These are phyloP conservation scores for Neotropicomus parvogracilis DNA, from an alignment of 1,284 basidiomycete genomes.

Conservation along the genomic window DNA sequence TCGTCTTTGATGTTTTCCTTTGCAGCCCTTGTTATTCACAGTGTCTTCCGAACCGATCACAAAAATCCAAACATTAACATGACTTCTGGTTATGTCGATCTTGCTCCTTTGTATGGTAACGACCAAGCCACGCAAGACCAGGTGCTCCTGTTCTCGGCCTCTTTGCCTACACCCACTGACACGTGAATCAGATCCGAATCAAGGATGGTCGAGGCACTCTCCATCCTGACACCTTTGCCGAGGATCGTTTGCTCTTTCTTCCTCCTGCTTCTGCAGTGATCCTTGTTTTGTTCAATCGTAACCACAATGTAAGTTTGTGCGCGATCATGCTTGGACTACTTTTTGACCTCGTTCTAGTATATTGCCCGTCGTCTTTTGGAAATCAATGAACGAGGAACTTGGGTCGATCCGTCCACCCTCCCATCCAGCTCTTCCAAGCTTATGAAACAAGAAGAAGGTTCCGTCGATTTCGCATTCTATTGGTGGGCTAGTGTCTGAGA, in stretches of 20 bases:
- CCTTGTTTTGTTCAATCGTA: slow-evolving; percentile 76
- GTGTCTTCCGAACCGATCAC: slow-evolving; percentile 73
- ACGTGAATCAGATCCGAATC: slow-evolving; percentile 36
- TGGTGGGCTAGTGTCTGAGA: background rate
- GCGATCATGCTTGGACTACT: background rate
- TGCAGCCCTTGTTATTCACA: slow-evolving; percentile 79
- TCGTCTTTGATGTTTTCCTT: slow-evolving; percentile 80
- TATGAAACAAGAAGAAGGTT: slow-evolving; percentile 60
- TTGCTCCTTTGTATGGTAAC: slow-evolving; percentile 76
- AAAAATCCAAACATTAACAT: slow-evolving; percentile 68
- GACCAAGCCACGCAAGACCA: slow-evolving; percentile 58
- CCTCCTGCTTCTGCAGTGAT: slow-evolving; percentile 74
- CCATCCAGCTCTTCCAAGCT: slow-evolving; percentile 36
- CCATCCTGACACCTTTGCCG: slow-evolving; percentile 70
- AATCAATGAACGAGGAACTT: slow-evolving; percentile 72
- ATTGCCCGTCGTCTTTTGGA: slow-evolving; percentile 75
- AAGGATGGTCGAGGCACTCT: slow-evolving; percentile 65
- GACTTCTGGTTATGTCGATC: slow-evolving; percentile 84
- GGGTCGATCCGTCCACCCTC: slow-evolving; percentile 46
- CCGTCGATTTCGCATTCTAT: background rate
- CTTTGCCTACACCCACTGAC: slow-evolving; percentile 5
- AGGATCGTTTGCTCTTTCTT: slow-evolving; percentile 74
- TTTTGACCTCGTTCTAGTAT: slow-evolving; percentile 45
- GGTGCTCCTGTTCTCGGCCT: slow-evolving; percentile 32
- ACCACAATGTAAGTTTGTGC: slow-evolving; percentile 69